These are phyloP conservation scores for Cubamyces lactineus DNA, from an alignment of 768 basidiomycete genomes.

Conservation along the genomic window DNA sequence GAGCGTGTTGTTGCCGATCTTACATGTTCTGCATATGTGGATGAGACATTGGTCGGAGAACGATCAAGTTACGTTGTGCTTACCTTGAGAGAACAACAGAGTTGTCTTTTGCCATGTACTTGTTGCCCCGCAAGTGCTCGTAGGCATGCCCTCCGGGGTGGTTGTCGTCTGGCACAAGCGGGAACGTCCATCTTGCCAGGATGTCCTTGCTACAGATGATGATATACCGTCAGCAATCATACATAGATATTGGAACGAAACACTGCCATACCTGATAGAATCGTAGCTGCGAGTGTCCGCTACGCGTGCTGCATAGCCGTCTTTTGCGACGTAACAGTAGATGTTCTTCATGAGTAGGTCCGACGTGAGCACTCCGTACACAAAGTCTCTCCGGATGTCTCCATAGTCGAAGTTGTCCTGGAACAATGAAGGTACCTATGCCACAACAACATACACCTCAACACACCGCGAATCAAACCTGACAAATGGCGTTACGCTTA, in stretches of 20 bases:
- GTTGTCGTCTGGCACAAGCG: constrained; percentile 93
- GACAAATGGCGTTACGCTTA: constrained; percentile 37
- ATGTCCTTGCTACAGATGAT: constrained; percentile 79
- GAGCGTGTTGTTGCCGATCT: constrained; percentile 78
- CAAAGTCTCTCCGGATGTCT: constrained; percentile 90
- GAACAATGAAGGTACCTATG: constrained; percentile 90
- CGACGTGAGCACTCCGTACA: constrained; percentile 91
- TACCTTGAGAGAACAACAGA: constrained; percentile 85
- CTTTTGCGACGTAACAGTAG: constrained; percentile 84
- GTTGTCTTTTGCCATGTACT: constrained; percentile 82
- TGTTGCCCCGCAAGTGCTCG: constrained; percentile 85
- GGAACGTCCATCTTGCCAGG: constrained; percentile 91
- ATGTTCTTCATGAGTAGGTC: constrained; percentile 96
- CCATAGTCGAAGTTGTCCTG: constrained; percentile 99
- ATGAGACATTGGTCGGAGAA: background rate
- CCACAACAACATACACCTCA: background rate
- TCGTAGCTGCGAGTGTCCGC: constrained; percentile 93
- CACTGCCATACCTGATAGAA: constrained; percentile 67
- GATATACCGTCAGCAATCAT: background rate
- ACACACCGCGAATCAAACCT: background rate
- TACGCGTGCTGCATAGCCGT: constrained; percentile 92
- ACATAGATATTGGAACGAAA: background rate
- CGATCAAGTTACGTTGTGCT: constrained; percentile 23
- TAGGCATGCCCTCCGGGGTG: constrained; percentile 82
- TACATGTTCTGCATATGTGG: constrained; percentile 58